Conservation (phyloP, 306 rosid species). For the Heteromeles arbutifolia region DNA sequence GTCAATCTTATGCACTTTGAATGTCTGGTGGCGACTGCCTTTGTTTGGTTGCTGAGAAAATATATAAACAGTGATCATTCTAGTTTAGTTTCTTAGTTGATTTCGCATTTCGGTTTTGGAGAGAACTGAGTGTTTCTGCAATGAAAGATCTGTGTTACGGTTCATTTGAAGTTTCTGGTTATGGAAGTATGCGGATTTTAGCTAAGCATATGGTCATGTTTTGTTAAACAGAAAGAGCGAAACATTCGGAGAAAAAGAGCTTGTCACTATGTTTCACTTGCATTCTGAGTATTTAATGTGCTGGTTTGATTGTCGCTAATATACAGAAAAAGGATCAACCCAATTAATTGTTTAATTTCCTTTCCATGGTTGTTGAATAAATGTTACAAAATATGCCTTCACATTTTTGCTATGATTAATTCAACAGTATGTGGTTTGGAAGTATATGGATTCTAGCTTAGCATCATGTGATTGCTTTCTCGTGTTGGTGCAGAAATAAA, state of each 20-base stretch:
- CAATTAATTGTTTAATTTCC: not conserved
- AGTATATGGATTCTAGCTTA: not conserved
- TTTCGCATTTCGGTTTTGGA: not conserved
- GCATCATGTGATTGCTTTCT: constrained; percentile 13
- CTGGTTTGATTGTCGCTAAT: not conserved
- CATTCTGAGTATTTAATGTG: not conserved
- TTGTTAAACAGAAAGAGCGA: not conserved
- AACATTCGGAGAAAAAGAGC: not conserved
- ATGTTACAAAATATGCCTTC: not conserved
- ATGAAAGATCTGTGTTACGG: not conserved
- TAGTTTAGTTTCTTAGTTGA: not conserved
- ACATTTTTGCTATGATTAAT: not conserved
- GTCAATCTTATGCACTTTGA: not conserved
- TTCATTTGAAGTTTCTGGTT: not conserved
- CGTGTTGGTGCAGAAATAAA: constrained; percentile 44
- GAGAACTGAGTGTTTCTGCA: not conserved
- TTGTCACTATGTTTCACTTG: not conserved
- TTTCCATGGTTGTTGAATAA: not conserved
- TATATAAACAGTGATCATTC: not conserved
- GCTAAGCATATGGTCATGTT: not conserved
- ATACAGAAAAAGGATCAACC: not conserved
- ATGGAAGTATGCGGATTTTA: not conserved
- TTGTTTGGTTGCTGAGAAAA: constrained; percentile 11
- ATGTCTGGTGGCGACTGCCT: not conserved
- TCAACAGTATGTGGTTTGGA: not conserved